Conservation (phyloP, 768 basidiomycete genomes). For the Naganishia randhawae region DNA sequence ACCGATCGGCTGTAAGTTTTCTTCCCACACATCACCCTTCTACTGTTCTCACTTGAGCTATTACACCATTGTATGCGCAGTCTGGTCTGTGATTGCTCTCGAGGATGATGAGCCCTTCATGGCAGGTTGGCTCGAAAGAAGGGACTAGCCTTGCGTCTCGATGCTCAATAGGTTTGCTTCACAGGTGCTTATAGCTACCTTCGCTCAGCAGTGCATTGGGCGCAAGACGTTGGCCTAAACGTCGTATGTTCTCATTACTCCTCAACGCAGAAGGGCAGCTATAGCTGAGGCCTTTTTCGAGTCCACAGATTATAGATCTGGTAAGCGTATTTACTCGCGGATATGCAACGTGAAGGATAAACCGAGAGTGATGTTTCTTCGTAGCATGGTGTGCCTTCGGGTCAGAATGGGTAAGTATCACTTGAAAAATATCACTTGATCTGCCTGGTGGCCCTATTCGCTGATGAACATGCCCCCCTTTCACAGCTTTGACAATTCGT, state of each 20-base stretch:
- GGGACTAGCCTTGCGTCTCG: too few relatives aligned
- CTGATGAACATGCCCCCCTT: neutral
- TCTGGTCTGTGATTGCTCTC: slow-evolving; percentile 46
- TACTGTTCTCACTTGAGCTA: neutral
- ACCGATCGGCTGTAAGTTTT: slow-evolving; percentile 45
- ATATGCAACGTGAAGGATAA: neutral
- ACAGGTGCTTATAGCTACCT: slow-evolving; percentile 44
- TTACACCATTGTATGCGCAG: slow-evolving; percentile 23
- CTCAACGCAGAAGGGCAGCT: too few relatives aligned
- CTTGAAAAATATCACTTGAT: neutral
- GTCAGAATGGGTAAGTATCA: slow-evolving; percentile 38
- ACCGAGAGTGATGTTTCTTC: neutral
- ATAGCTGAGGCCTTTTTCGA: slow-evolving; percentile 6
- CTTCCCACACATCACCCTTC: neutral
- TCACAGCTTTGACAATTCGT: slow-evolving; percentile 47
- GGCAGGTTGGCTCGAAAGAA: slow-evolving; percentile 21
- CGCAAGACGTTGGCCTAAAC: slow-evolving; percentile 38
- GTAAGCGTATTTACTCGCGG: neutral
- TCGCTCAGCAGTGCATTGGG: slow-evolving; percentile 44
- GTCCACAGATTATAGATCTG: slow-evolving; percentile 41
- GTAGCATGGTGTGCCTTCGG: slow-evolving; percentile 44
- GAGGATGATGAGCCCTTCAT: slow-evolving; percentile 41
- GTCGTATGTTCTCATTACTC: slow-evolving; percentile 14
- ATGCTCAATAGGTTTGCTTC: too few relatives aligned
- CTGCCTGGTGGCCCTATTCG: neutral